Percentiles rank a stretch among this genome's conserved stretches.
Conservation (phyloP, 129 eudicot genomes). For the Erigeron canadensis region DNA sequence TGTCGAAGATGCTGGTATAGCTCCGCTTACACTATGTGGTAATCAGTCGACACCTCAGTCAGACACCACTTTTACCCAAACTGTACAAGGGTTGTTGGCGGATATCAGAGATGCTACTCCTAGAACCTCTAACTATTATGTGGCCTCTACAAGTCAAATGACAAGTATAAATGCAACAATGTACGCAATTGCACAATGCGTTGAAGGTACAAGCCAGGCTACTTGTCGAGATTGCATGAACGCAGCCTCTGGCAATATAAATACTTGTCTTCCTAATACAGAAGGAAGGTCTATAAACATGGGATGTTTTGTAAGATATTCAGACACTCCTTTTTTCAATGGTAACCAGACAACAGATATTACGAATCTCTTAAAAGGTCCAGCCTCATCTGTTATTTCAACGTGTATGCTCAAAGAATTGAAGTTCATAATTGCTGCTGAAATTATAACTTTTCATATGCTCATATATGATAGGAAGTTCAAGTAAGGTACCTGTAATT, state of each 20-base stretch:
- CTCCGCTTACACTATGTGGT: constrained; percentile 53
- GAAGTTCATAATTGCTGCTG: background rate
- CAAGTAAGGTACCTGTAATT: constrained; percentile 49
- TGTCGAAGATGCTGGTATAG: constrained; percentile 44
- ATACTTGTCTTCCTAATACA: constrained; percentile 48
- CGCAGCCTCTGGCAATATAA: constrained; percentile 37
- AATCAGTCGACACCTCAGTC: constrained; percentile 49
- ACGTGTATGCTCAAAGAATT: background rate
- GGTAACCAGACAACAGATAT: constrained; percentile 57
- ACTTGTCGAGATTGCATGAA: constrained; percentile 56
- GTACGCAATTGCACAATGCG: constrained; percentile 60
- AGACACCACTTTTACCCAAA: constrained; percentile 33
- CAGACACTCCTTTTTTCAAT: constrained; percentile 47
- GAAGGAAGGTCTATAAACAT: constrained; percentile 60
- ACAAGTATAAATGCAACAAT: constrained; percentile 31
- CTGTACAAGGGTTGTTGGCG: constrained; percentile 34
- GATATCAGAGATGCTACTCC: constrained; percentile 66
- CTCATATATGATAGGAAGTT: constrained; percentile 34
- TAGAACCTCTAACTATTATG: constrained; percentile 48
- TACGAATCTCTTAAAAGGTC: constrained; percentile 48
- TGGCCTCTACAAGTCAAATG: constrained; percentile 46
- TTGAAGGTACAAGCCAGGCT: constrained; percentile 36
- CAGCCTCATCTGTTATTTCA: background rate
- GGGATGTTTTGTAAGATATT: constrained; percentile 69
- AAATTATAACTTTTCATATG: constrained; percentile 6